Evolutionary conservation across 495 filamentous ascomycete genomes (phyloP).

Genomic region (Hypoxylon crocopeplum): DNA sequence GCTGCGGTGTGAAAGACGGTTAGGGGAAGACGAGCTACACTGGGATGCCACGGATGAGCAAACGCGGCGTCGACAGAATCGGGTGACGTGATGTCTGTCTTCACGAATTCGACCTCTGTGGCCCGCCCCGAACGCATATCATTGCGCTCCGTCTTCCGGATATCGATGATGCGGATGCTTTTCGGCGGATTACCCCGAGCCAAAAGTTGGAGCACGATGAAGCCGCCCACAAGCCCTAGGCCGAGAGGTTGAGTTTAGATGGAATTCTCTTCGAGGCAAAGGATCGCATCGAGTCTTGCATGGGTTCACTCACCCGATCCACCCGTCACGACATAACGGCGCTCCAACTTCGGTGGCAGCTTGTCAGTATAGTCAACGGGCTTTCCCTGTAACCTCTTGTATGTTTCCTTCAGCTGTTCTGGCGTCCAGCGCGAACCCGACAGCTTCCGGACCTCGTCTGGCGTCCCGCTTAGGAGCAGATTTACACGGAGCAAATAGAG

Average conservation of each 20-base stretch:
- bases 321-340: conserved; percentile 64
- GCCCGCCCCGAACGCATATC: conserved; percentile 45
- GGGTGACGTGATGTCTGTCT: conserved; percentile 50
- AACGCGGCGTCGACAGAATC: conserved; percentile 46
- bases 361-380: conserved; percentile 56
- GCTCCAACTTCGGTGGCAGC: conserved; percentile 60
- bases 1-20: conserved; percentile 56
- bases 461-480: conserved; percentile 51
- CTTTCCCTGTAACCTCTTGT: conserved; percentile 45
- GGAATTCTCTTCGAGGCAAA: neutral
- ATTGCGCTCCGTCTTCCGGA: conserved; percentile 43
- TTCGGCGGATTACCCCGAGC: conserved; percentile 48
- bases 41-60: conserved; percentile 43
- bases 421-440: conserved; percentile 58
- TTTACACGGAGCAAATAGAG: conserved; percentile 60
- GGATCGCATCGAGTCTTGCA: neutral
- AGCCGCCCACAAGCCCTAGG: conserved; percentile 52
- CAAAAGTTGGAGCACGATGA: conserved; percentile 53
- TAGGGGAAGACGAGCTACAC: conserved; percentile 43
- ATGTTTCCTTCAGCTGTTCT: conserved; percentile 53
- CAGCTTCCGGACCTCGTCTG: conserved; percentile 52
- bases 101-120: conserved; percentile 44
- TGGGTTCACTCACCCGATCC: conserved; percentile 58
- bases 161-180: conserved; percentile 52
- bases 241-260: conserved; percentile 14